These are phyloP conservation scores for Phlebopus sp. DNA, from an alignment of 1,284 basidiomycete genomes.

Conservation along the genomic window DNA sequence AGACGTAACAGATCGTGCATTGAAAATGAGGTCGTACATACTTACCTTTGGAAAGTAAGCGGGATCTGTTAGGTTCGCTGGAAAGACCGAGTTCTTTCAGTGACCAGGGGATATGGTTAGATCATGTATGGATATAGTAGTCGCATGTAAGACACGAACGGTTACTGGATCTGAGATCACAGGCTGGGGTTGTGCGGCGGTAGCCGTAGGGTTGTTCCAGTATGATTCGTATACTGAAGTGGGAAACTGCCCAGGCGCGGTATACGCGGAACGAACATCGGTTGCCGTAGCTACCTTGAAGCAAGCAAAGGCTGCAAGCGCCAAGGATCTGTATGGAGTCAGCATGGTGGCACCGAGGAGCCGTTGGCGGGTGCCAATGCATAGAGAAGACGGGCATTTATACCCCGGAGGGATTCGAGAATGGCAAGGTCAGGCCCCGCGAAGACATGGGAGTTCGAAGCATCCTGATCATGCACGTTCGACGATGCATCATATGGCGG, in stretches of 20 bases:
- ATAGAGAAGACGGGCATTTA: constrained; percentile 7
- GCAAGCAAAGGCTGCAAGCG: constrained; percentile 12
- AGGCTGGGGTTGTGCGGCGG: constrained; percentile 63
- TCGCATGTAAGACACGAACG: constrained; percentile 36
- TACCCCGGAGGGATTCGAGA: constrained; percentile 8
- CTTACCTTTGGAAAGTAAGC: constrained; percentile 51
- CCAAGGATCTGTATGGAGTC: constrained; percentile 8
- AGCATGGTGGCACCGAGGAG: constrained; percentile 14
- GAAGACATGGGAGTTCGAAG: not conserved
- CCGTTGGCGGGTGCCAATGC: not conserved
- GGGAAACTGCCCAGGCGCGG: constrained; percentile 59
- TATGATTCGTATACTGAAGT: constrained; percentile 58
- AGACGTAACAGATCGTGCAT: constrained; percentile 6
- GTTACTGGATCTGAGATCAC: constrained; percentile 63
- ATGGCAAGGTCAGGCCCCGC: not conserved
- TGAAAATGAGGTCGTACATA: constrained; percentile 9
- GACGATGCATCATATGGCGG: constrained; percentile 1
- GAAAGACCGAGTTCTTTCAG: constrained; percentile 51
- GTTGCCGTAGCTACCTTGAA: constrained; percentile 3
- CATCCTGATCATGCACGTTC: constrained; percentile 18
- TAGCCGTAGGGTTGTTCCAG: constrained; percentile 68
- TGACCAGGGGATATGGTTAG: constrained; percentile 1
- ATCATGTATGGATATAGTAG: constrained; percentile 1
- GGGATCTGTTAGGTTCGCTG: constrained; percentile 57
- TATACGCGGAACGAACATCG: constrained; percentile 41